Evolutionary conservation across 768 basidiomycete genomes (phyloP).

Genomic region (Serendipita sp.): DNA sequence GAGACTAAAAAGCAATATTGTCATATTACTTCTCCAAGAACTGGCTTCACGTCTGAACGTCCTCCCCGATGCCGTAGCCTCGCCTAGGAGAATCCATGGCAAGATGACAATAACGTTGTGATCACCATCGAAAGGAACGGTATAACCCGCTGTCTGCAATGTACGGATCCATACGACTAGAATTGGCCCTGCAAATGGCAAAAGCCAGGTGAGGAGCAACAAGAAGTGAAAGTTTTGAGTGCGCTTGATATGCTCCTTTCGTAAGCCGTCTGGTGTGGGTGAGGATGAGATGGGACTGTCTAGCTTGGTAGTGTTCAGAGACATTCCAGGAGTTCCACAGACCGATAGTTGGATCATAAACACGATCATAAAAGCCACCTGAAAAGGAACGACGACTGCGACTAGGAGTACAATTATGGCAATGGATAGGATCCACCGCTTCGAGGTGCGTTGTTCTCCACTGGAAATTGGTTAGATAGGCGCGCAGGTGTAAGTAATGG

Average conservation of each 20-base stretch:
- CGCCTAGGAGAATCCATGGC: slow-evolving; percentile 14
- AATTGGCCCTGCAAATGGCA: slow-evolving; percentile 62
- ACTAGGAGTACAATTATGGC: slow-evolving; percentile 45
- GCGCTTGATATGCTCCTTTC: neutral
- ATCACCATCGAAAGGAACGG: slow-evolving; percentile 67
- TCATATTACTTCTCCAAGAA: neutral
- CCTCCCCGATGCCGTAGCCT: slow-evolving; percentile 5
- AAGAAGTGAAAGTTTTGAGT: slow-evolving; percentile 30
- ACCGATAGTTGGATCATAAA: slow-evolving; percentile 65
- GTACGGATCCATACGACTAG: slow-evolving; percentile 85
- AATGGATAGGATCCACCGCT: slow-evolving; percentile 37
- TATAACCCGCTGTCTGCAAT: slow-evolving; percentile 58
- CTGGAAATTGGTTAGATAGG: neutral
- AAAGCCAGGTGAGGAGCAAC: slow-evolving; percentile 61
- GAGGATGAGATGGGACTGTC: slow-evolving; percentile 3
- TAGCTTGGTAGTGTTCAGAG: slow-evolving; percentile 6
- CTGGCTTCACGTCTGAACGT: neutral
- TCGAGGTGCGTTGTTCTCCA: neutral
- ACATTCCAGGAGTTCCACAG: slow-evolving; percentile 15
- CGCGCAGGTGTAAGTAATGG: neutral
- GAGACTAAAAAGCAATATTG: neutral
- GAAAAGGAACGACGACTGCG: slow-evolving; percentile 71
- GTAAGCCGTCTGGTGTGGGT: neutral
- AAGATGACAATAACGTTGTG: slow-evolving; percentile 26
- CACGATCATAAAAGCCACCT: slow-evolving; percentile 74